Conservation (phyloP, 1,284 basidiomycete species). For the Puccinia coronata region DNA sequence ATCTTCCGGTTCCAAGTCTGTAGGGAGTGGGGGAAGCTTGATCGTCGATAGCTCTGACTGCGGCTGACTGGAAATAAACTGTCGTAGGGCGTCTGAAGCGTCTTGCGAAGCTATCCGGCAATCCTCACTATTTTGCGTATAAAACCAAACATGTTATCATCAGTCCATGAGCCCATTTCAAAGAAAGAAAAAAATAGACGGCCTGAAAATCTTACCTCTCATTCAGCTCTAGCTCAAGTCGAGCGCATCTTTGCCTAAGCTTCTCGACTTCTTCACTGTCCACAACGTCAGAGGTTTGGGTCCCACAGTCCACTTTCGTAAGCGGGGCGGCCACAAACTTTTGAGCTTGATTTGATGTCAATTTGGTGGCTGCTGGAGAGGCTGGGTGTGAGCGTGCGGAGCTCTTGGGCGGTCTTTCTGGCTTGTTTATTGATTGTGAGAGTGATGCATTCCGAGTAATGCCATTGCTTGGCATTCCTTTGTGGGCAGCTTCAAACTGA, state of each 20-base stretch:
- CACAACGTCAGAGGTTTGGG: not conserved
- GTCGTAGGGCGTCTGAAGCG: constrained; percentile 23
- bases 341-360: not conserved
- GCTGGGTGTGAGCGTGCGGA: constrained; percentile 23
- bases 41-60: constrained; percentile 2
- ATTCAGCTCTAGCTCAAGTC: constrained; percentile 35
- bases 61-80: constrained; percentile 27
- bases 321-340: not conserved
- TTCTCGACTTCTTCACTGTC: constrained; percentile 17
- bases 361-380: constrained; percentile 11
- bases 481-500: not conserved
- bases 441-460: not conserved
- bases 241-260: constrained; percentile 16
- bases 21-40: constrained; percentile 41
- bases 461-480: not conserved
- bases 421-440: constrained; percentile 7
- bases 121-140: constrained; percentile 23
- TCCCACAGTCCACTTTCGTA: not conserved
- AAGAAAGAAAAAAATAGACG: too few species aligned
- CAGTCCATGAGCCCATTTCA: too few species aligned
- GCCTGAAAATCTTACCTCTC: constrained; percentile 17
- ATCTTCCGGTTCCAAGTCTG: constrained; percentile 13
- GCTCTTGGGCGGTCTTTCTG: constrained; percentile 21
- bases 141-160: not conserved
- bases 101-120: constrained; percentile 39